Conservation (phyloP, 2,329 filamentous ascomycete species). For the Ophiostoma australiae region DNA sequence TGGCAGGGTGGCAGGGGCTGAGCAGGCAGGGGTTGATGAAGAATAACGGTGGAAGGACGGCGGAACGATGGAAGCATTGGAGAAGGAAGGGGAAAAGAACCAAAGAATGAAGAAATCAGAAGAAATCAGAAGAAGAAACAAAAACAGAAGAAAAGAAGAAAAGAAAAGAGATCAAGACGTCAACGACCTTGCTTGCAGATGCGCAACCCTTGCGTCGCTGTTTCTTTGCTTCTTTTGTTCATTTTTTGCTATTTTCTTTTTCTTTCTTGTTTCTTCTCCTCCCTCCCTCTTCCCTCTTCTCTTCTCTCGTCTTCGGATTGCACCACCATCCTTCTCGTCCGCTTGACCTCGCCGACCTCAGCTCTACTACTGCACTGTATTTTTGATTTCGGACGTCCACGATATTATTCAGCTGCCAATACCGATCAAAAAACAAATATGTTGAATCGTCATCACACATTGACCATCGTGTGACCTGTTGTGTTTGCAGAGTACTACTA, state of each 20-base stretch:
- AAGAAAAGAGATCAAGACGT: neutral
- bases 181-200: slow-evolving; percentile 1
- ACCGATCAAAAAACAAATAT: neutral
- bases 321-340: neutral
- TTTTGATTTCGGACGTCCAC: neutral
- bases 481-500: neutral
- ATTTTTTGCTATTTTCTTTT: neutral
- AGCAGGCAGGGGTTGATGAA: neutral
- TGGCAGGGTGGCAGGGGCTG: slow-evolving; percentile 3
- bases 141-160: neutral
- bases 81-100: neutral
- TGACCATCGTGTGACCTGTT: neutral
- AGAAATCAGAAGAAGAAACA: neutral
- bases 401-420: too few relatives aligned
- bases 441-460: neutral
- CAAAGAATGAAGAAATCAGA: neutral
- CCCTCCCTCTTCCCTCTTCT: neutral
- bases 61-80: neutral
- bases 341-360: neutral
- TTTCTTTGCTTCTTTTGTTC: neutral
- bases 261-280: neutral
- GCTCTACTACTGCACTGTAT: neutral
- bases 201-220: neutral
- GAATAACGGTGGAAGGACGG: neutral
- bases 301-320: neutral